Evolutionary conservation across 768 basidiomycete genomes (phyloP).

Genomic region (Dendrothele bispora): DNA sequence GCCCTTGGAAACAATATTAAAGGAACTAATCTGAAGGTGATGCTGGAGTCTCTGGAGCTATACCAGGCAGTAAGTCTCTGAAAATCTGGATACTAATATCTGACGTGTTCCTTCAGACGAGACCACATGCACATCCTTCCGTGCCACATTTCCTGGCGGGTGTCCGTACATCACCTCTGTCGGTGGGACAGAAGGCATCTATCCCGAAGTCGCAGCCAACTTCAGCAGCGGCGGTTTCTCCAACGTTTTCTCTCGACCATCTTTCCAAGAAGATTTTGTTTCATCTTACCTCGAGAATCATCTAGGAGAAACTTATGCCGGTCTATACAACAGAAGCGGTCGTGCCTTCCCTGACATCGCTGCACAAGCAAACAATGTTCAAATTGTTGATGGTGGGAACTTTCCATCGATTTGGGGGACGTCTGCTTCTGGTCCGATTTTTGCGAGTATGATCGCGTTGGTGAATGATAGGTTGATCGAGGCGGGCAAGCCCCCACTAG

Average conservation of each 20-base stretch:
- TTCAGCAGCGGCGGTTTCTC: conserved; percentile 17
- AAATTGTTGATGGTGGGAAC: conserved; percentile 4
- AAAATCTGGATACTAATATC: not conserved
- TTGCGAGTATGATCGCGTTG: conserved; percentile 44
- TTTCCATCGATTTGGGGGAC: conserved; percentile 35
- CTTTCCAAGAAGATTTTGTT: conserved; percentile 37
- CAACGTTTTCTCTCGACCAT: conserved; percentile 26
- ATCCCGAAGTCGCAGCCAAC: conserved; percentile 16
- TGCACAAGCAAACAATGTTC: conserved; percentile 11
- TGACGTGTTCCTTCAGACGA: not conserved
- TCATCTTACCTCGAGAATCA: conserved; percentile 25
- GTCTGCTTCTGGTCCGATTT: conserved; percentile 42
- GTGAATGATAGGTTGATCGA: conserved; percentile 42
- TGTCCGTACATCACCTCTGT: conserved; percentile 38
- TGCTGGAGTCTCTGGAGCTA: conserved; percentile 35
- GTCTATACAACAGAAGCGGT: conserved; percentile 41
- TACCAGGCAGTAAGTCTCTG: too few relatives aligned
- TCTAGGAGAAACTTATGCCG: conserved; percentile 34
- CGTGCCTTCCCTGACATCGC: conserved; percentile 13
- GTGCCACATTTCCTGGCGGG: conserved; percentile 31
- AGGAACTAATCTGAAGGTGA: conserved; percentile 31
- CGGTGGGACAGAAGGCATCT: conserved; percentile 35
- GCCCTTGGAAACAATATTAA: not conserved
- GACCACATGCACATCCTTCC: conserved; percentile 35
- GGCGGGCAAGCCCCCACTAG: conserved; percentile 32